Percentiles rank a stretch among this genome's conserved stretches.
phyloP scores from a whole-genome alignment of 305 asterid genomes.

The Vinca major region DNA sequence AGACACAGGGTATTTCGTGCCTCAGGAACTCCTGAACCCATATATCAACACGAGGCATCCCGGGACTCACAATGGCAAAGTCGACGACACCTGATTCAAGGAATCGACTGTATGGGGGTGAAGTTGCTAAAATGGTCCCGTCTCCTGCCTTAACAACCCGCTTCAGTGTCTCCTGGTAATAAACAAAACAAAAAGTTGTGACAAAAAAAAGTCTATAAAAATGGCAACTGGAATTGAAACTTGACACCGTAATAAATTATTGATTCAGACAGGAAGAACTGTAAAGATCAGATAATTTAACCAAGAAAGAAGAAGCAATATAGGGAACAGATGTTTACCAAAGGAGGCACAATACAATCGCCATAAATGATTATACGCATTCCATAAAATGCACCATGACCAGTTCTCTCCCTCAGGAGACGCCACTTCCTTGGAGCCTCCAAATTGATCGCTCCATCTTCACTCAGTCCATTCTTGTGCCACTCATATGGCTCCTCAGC shows the following conservation, averaged over 20 bases:
- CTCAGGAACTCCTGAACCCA: slow-evolving; percentile 82
- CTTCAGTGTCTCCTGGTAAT: slow-evolving; percentile 69
- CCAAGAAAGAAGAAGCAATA: slow-evolving; percentile 4
- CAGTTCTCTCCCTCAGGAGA: slow-evolving; percentile 62
- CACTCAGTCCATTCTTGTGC: slow-evolving; percentile 65
- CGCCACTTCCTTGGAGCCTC: slow-evolving; percentile 97
- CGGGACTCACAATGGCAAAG: slow-evolving; percentile 67
- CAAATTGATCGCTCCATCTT: slow-evolving; percentile 82
- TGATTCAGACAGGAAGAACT: neutral
- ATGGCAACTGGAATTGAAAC: neutral
- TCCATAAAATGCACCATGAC: slow-evolving; percentile 84
- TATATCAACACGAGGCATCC: slow-evolving; percentile 60
- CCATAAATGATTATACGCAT: slow-evolving; percentile 69
- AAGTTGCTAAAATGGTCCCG: slow-evolving; percentile 75
- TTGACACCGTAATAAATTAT: neutral
- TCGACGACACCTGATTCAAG: slow-evolving; percentile 54
- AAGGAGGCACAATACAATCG: slow-evolving; percentile 82
- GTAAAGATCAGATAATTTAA: neutral
- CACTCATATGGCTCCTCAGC: slow-evolving; percentile 73
- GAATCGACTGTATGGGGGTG: slow-evolving; percentile 78
- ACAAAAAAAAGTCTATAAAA: neutral
- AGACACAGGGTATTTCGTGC: slow-evolving; percentile 65
- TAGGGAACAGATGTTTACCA: slow-evolving; percentile 31
- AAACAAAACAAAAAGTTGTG: slow-evolving; percentile 1
- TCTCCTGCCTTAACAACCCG: slow-evolving; percentile 82